Evolutionary conservation across 768 basidiomycete genomes (phyloP), one percentile per base, ranked within the genome.

Genomic region (Tricholoma sp.): DNA sequence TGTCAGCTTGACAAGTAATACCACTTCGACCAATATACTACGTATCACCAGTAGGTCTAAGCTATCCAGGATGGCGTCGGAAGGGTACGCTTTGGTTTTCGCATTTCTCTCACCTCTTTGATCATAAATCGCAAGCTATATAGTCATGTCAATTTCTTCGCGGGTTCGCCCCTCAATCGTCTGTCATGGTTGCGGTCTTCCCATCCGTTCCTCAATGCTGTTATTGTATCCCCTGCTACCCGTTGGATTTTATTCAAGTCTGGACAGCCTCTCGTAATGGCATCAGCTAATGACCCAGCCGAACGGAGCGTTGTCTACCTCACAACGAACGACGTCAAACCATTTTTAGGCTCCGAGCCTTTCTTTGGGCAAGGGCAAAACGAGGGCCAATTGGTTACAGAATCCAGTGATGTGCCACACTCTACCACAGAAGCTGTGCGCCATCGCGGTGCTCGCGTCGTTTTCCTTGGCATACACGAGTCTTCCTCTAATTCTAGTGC

Each of bases 381-480:
- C 3, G 70, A 74, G 4, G 79, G 76, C 24, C 68, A 73, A 13
- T 33, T 70, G 9, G 57, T 77, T 11, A 45, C 53, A 24, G 63
- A 65, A 10, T 55, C 68, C 10, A 68, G 74, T 18, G 69, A 72
- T 11, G 63, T 66, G 15, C 61, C 65, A 18, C 66, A 68, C 41
- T 71, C 72, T 2, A 68, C 70, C 7, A 75, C 76, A 1, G 82
- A 87, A 62, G 79, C 84, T 6, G 80, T 78, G 0, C 79, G 91
- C 15, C 73, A 89, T 57, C 78, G 76, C 24, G 82, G 82, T 10
- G 67, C 76, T 1, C 81, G 79, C 0, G 68, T 92, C 58, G 83
- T 93, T 37, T 95, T 95, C 69, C 83, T 95, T 17, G 93, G 93
- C 28, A 69, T 94, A 48, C 79, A 84, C 62, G 91, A 94, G 62